phyloP scores from a whole-genome alignment of 305 asterid species.

The Fraxinus platypoda region DNA sequence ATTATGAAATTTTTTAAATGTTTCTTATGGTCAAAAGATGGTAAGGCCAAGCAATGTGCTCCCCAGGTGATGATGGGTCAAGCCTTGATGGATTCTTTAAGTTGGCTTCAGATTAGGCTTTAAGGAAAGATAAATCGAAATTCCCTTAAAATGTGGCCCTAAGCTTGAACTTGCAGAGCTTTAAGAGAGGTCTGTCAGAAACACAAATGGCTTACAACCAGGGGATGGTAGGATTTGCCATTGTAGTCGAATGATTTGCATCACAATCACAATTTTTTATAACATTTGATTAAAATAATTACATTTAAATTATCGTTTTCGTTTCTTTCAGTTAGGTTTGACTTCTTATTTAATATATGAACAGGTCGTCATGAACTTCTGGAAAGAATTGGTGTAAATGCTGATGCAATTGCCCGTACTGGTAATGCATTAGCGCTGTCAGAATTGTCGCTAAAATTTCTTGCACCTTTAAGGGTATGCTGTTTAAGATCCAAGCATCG shows the following conservation, averaged over 20 bases:
- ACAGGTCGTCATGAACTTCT: constrained; percentile 93
- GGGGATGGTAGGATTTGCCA: not conserved
- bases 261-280: not conserved
- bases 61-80: not conserved
- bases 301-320: not conserved
- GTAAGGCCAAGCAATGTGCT: not conserved
- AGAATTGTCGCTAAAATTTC: constrained; percentile 76
- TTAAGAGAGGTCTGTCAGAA: not conserved
- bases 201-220: not conserved
- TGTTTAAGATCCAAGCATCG: constrained; percentile 3
- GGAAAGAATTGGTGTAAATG: constrained; percentile 65
- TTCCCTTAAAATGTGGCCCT: not conserved
- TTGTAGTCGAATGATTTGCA: not conserved
- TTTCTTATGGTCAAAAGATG: not conserved
- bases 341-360: constrained; percentile 18
- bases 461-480: constrained; percentile 79
- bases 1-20: not conserved
- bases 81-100: not conserved
- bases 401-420: constrained; percentile 74
- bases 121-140: not conserved
- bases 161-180: not conserved
- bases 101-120: not conserved
- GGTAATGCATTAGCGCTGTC: constrained; percentile 80
- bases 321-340: not conserved
- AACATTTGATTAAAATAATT: not conserved